Evolutionary conservation across 2,329 filamentous ascomycete species (phyloP), one percentile per base, ranked within the genome.

Genomic region (Diplodia seriata): DNA sequence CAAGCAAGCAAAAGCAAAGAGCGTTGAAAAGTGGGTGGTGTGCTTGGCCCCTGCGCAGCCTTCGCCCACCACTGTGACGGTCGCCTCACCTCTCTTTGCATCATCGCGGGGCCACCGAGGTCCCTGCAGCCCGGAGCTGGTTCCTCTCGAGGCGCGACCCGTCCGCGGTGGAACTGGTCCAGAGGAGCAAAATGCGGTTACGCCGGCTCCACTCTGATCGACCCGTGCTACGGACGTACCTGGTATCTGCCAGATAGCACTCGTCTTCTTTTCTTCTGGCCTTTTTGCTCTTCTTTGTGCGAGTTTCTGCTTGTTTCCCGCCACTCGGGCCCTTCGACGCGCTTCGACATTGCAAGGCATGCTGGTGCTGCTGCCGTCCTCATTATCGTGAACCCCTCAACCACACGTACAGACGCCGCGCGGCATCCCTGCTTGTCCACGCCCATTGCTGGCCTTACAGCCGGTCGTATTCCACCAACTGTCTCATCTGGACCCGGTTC

Each of bases 1-100:
- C 40, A 6, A 47, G 23, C 40, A 6, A 47, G 40, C 40, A 63
- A 63, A 63, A 63, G 59, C 14, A 63, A 63, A 12, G 57, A 20
- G 36, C 38, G 59, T 26, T 62, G 43, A 62, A 63, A n/a, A 38
- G 59, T 38, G 59, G 59, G 59, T 63, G 59, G 57, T 62, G 57
- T 62, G 57, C 43, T 51, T 50, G 57, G 57, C 51, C 65, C 65
- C 38, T 67, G 65, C 65, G 23, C 6, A 33, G 57, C 56, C 26
- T 36, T 36, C 38, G 47, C 36, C 33, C 18, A 26, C 26, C 26
- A 26, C 38, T 29, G 50, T 3, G 33, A n/a, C n/a, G 3, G 23
- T 53, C 50, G 70, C 54, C 74, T 73, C 72, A 71, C 73, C 72
- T 73, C 70, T 71, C 70, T 65, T 72, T 74, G 72, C 71, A 73